Conservation (phyloP, 129 eudicot genomes). For the Flaveria robusta region DNA sequence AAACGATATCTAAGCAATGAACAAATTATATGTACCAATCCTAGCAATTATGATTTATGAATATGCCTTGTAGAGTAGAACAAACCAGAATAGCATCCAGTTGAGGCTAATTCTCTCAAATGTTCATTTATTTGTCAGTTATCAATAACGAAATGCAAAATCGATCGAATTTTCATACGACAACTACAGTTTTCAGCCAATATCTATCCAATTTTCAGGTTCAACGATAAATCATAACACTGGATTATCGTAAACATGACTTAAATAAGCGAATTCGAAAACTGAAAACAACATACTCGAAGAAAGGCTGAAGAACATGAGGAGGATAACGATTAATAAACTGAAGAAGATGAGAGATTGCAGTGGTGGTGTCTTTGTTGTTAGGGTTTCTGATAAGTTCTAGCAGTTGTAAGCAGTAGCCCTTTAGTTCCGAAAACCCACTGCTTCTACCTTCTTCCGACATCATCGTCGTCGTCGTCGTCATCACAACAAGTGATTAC, state of each 20-base stretch:
- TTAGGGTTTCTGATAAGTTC: slow-evolving; percentile 63
- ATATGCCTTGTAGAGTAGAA: neutral
- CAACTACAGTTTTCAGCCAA: neutral
- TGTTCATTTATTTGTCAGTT: neutral
- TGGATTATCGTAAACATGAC: neutral
- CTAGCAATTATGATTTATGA: neutral
- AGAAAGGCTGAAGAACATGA: slow-evolving; percentile 54
- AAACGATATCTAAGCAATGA: neutral
- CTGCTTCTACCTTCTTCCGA: slow-evolving; percentile 36
- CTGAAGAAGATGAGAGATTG: slow-evolving; percentile 42
- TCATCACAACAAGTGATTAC: neutral
- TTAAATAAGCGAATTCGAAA: neutral
- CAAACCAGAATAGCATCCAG: neutral
- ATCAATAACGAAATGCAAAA: neutral
- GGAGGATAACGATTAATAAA: slow-evolving; percentile 52
- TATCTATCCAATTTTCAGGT: neutral
- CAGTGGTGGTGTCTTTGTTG: slow-evolving; percentile 18
- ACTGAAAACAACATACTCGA: slow-evolving; percentile 56
- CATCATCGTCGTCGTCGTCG: neutral
- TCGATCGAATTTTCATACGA: neutral
- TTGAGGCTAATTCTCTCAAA: slow-evolving; percentile 10
- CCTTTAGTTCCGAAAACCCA: slow-evolving; percentile 53
- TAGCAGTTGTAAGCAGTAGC: slow-evolving; percentile 52
- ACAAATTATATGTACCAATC: neutral
- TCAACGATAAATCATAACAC: neutral